Base-by-base conservation (phyloP, 768 basidiomycete genomes). In the Suillus plorans region DNA sequence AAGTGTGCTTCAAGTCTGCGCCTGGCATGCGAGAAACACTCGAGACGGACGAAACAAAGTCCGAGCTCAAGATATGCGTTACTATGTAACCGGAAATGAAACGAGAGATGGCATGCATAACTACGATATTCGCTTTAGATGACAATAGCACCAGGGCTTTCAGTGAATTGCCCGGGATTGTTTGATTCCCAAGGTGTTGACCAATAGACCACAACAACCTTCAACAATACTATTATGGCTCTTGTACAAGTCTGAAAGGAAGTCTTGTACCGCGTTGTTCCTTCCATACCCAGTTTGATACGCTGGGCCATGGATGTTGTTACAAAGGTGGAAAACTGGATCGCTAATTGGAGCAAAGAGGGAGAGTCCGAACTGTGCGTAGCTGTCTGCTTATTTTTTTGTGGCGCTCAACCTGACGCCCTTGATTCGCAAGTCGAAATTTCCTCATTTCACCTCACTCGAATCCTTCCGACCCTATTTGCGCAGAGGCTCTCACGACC, bases 301-400 rank as follows among this genome's bases (percentile, higher is more conserved):
- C 58, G 55, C 63, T 68, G 45, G 67, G 69, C 42, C 64, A 91
- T 91, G 90, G 84, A 91, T 70, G 81, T 89, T 69, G 80, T 89
- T 37, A 79, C 80, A 65, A 82, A 70, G 63, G 82, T 90, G 50
- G 81, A 80, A 65, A 76, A 70, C 36, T 86, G 78, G 72, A 67
- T 91, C 39, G 74, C 76, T 64, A 80, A 70, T 31, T 91, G 90
- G 90, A 75, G 74, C 31, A 84, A 76, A 66, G 84, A 83, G 61
- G 90, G 90, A 36, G 86, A 87, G 67, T 75, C 78, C 3, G 84
- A 88, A 79, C 90, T 89, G 90, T 89, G 68, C 68, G 79, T 77
- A 42, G 64, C 53, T 60, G 22, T 55, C 28, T 56, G 52, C 44
- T 64, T 65, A 64, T 39, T 42, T 68, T 31, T 49, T 63, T 68